A percentile compares a stretch with the other conserved stretches of the same genome.
These are phyloP conservation scores for Ustilago esculenta DNA, from an alignment of 1,284 basidiomycete species.

Conservation along the genomic window DNA sequence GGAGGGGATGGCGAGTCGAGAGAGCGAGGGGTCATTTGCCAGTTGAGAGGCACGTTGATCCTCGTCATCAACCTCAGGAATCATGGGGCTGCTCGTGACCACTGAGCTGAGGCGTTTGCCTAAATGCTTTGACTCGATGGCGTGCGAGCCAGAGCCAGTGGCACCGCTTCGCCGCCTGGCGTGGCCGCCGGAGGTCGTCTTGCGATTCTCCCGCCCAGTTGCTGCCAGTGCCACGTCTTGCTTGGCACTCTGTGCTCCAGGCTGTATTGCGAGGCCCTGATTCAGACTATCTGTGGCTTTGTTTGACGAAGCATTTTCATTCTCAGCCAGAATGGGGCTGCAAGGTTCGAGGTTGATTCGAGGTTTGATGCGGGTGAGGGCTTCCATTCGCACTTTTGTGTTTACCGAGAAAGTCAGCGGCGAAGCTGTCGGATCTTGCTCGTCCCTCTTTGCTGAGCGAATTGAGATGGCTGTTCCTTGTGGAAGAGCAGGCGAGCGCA, in stretches of 20 bases:
- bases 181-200: slow-evolving; percentile 12
- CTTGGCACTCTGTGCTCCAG: too few species aligned
- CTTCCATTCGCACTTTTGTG: slow-evolving; percentile 18
- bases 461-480: slow-evolving; percentile 45
- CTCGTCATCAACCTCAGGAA: slow-evolving; percentile 21
- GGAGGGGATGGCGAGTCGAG: slow-evolving; percentile 17
- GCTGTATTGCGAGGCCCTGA: slow-evolving; percentile 3
- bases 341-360: background rate
- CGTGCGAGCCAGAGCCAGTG: slow-evolving; percentile 29
- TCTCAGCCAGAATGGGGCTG: too few species aligned
- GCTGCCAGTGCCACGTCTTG: slow-evolving; percentile 28
- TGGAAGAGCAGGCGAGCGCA: slow-evolving; percentile 52
- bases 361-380: slow-evolving; percentile 2
- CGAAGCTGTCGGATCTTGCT: slow-evolving; percentile 27
- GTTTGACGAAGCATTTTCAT: too few species aligned
- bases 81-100: slow-evolving; percentile 19
- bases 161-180: slow-evolving; percentile 33
- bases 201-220: slow-evolving; percentile 29
- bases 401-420: slow-evolving; percentile 46
- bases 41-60: background rate
- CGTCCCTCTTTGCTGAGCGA: slow-evolving; percentile 13
- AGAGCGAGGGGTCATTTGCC: background rate
- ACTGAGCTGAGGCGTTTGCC: slow-evolving; percentile 13
- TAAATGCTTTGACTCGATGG: slow-evolving; percentile 3
- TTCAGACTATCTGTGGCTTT: background rate